phyloP scores from a whole-genome alignment of 257 asterid species.

The Lithospermum erythrorhizon region DNA sequence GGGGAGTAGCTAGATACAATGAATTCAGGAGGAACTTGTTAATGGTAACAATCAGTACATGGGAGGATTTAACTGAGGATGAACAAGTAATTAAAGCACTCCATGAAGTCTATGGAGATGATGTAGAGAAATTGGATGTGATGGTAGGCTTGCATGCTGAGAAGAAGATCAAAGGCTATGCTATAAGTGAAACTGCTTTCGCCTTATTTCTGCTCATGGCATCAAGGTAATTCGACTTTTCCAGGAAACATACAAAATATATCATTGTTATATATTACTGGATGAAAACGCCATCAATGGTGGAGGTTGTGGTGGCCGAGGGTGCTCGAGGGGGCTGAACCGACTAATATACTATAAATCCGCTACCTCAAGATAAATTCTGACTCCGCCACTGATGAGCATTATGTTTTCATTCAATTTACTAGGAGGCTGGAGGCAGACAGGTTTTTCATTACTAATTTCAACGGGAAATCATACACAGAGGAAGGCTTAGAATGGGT shows the following conservation, averaged over 20 bases:
- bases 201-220: conserved; percentile 23
- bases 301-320: too few relatives aligned
- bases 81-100: conserved; percentile 15
- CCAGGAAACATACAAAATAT: too few relatives aligned
- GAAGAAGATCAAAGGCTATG: conserved; percentile 23
- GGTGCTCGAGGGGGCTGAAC: too few relatives aligned
- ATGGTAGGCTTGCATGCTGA: conserved; percentile 23
- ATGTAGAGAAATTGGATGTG: conserved; percentile 24
- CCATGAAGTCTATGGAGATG: conserved; percentile 16
- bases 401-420: too few relatives aligned
- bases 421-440: conserved; percentile 28
- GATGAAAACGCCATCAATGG: too few relatives aligned
- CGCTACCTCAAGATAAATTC: too few relatives aligned
- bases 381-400: too few relatives aligned
- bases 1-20: conserved; percentile 22
- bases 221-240: conserved; percentile 29
- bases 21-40: conserved; percentile 23
- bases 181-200: conserved; percentile 27
- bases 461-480: conserved; percentile 15
- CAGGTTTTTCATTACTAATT: conserved; percentile 21
- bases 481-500: conserved; percentile 26
- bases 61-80: conserved; percentile 24
- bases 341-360: too few relatives aligned
- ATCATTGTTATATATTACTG: too few relatives aligned
- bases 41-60: conserved; percentile 17